These are phyloP conservation scores for Pyricularia sp. DNA, from an alignment of 2,329 filamentous ascomycete genomes.

Conservation along the genomic window DNA sequence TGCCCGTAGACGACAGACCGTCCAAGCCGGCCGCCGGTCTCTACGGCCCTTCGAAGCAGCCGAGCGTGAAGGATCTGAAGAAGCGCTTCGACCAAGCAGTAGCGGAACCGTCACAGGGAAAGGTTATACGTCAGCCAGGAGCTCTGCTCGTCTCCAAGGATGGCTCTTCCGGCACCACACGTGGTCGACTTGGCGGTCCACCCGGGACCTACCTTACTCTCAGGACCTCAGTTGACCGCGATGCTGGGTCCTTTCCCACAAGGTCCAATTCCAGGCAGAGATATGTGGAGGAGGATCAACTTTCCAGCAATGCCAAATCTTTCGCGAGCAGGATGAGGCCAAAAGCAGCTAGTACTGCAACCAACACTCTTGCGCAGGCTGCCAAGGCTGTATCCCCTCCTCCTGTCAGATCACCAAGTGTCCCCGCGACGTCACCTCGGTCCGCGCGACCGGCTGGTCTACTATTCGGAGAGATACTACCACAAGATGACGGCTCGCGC, in stretches of 20 bases:
- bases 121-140: slow-evolving; percentile 4
- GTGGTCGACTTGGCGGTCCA: not conserved
- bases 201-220: slow-evolving; percentile 1
- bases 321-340: slow-evolving; percentile 53
- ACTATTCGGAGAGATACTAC: slow-evolving; percentile 66
- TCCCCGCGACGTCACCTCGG: slow-evolving; percentile 22
- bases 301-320: slow-evolving; percentile 45
- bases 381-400: slow-evolving; percentile 35
- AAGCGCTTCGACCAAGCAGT: slow-evolving; percentile 64
- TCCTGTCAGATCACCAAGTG: slow-evolving; percentile 18
- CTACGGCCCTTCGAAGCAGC: slow-evolving; percentile 26
- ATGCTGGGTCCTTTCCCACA: slow-evolving; percentile 8
- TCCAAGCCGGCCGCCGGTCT: slow-evolving; percentile 18
- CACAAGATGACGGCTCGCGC: slow-evolving; percentile 43
- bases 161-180: not conserved
- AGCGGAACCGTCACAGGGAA: slow-evolving; percentile 5
- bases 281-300: slow-evolving; percentile 38
- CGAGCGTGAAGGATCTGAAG: slow-evolving; percentile 74
- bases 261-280: slow-evolving; percentile 34
- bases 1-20: slow-evolving; percentile 38
- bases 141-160: not conserved
- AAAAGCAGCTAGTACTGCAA: slow-evolving; percentile 19
- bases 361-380: slow-evolving; percentile 22
- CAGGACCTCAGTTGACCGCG: slow-evolving; percentile 1
- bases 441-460: slow-evolving; percentile 37